A percentile compares a stretch with the other conserved stretches of the same genome.
These are phyloP conservation scores for Kwoniella sp. DNA, from an alignment of 768 basidiomycete species.

Conservation along the genomic window DNA sequence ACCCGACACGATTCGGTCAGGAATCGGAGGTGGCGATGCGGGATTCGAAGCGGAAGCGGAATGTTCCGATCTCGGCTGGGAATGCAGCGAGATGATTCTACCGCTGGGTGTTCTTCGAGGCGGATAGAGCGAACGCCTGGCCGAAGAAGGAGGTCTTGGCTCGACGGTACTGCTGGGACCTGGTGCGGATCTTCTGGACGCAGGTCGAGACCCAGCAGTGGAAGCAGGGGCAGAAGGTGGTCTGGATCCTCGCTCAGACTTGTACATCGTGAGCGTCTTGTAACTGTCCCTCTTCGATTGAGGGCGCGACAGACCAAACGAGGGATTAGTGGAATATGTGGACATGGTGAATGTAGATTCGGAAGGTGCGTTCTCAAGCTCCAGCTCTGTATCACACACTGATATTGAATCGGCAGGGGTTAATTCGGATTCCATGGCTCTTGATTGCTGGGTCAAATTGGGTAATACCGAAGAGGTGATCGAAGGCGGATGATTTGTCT, in stretches of 20 bases:
- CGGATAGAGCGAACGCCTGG: not conserved
- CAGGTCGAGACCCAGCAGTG: not conserved
- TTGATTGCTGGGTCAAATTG: constrained; percentile 2
- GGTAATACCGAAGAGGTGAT: not conserved
- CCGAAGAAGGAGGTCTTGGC: not conserved
- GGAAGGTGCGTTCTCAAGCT: constrained; percentile 2
- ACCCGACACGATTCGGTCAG: not conserved
- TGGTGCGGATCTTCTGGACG: not conserved
- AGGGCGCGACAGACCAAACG: constrained; percentile 8
- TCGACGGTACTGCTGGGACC: not conserved
- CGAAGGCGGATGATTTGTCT: constrained; percentile 1
- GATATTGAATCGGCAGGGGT: constrained; percentile 10
- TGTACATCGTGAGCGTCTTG: constrained; percentile 8
- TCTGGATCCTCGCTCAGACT: not conserved
- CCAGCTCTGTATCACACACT: not conserved
- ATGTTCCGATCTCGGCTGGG: not conserved
- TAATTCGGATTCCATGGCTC: constrained; percentile 3
- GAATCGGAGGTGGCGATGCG: not conserved
- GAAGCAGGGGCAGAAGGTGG: not conserved
- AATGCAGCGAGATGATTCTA: not conserved
- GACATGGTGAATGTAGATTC: constrained; percentile 7
- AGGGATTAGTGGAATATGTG: constrained; percentile 11
- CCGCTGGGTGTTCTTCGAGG: constrained; percentile 2
- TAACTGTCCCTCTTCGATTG: constrained; percentile 9
- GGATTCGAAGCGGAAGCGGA: not conserved